Evolutionary conservation across 345 rosid genomes (phyloP).

Genomic region (Excoecaria agallocha): DNA sequence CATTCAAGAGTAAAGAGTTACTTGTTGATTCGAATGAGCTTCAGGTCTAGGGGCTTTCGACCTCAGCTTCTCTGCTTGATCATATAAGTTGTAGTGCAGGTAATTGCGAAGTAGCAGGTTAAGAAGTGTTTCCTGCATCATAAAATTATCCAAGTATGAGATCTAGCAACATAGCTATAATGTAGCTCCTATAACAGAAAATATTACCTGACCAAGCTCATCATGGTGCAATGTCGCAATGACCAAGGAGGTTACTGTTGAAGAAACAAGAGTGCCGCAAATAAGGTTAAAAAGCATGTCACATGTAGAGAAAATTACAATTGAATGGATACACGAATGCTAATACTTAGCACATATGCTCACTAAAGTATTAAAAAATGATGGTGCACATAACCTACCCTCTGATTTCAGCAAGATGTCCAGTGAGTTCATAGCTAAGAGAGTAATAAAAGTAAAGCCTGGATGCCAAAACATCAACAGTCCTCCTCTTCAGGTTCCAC

Average conservation of each 20-base stretch:
- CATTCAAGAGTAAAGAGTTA: constrained; percentile 7
- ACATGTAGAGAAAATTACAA: not conserved
- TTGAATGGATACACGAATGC: not conserved
- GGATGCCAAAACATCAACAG: constrained; percentile 77
- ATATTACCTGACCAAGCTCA: constrained; percentile 79
- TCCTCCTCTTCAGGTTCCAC: constrained; percentile 67
- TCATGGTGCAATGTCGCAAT: constrained; percentile 83
- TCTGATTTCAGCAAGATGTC: constrained; percentile 80
- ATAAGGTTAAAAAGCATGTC: not conserved
- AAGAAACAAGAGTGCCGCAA: constrained; percentile 11
- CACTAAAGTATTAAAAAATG: not conserved
- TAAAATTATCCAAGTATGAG: constrained; percentile 22
- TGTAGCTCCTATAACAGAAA: not conserved
- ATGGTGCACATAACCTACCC: constrained; percentile 42
- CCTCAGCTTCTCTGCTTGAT: constrained; percentile 88
- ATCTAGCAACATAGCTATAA: not conserved
- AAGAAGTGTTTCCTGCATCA: constrained; percentile 80
- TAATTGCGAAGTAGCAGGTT: constrained; percentile 77
- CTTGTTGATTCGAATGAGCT: constrained; percentile 96
- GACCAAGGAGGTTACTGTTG: constrained; percentile 64
- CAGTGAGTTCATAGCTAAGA: constrained; percentile 67
- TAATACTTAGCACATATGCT: not conserved
- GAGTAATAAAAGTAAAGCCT: constrained; percentile 77
- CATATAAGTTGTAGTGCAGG: constrained; percentile 78
- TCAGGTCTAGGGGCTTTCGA: constrained; percentile 89